These are phyloP conservation scores for Chrysophaeum taylorii DNA, from an alignment of 352 stramenopile genomes.

Conservation along the genomic window DNA sequence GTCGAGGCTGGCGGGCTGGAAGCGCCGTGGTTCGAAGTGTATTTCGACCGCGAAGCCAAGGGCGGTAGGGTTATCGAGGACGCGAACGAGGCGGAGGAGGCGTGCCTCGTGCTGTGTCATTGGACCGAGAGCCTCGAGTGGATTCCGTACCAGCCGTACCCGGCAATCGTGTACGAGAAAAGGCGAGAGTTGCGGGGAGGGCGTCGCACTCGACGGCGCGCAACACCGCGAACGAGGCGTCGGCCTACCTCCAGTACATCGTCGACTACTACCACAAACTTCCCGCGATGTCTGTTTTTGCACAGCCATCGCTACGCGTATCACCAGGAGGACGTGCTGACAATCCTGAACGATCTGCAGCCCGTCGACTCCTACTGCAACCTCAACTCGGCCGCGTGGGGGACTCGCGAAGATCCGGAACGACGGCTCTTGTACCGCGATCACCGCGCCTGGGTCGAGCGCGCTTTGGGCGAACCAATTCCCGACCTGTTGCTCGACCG, in stretches of 20 bases:
- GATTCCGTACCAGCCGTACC: slow-evolving; percentile 14
- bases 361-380: slow-evolving; percentile 22
- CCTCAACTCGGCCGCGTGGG: slow-evolving; percentile 21
- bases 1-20: no score
- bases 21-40: no score
- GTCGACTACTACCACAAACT: slow-evolving; percentile 25
- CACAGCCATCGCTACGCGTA: slow-evolving; percentile 25
- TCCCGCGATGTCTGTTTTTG: slow-evolving; percentile 9
- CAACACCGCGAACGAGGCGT: slow-evolving; percentile 24
- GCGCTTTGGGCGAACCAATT: slow-evolving; percentile 8
- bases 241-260: slow-evolving; percentile 22
- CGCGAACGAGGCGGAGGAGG: background rate
- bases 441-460: slow-evolving; percentile 14
- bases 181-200: background rate
- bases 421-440: slow-evolving; percentile 2
- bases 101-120: slow-evolving; percentile 11
- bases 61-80: background rate
- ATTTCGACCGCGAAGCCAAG: background rate
- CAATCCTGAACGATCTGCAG: slow-evolving; percentile 12
- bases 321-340: slow-evolving; percentile 23
- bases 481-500: slow-evolving; percentile 16
- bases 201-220: slow-evolving; percentile 16
- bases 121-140: slow-evolving; percentile 20
- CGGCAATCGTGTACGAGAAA: slow-evolving; percentile 23
- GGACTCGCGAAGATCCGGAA: slow-evolving; percentile 13